Evolutionary conservation across 495 filamentous ascomycete species (phyloP), one percentile per base, ranked within the genome.

Genomic region (Monascus purpureus): DNA sequence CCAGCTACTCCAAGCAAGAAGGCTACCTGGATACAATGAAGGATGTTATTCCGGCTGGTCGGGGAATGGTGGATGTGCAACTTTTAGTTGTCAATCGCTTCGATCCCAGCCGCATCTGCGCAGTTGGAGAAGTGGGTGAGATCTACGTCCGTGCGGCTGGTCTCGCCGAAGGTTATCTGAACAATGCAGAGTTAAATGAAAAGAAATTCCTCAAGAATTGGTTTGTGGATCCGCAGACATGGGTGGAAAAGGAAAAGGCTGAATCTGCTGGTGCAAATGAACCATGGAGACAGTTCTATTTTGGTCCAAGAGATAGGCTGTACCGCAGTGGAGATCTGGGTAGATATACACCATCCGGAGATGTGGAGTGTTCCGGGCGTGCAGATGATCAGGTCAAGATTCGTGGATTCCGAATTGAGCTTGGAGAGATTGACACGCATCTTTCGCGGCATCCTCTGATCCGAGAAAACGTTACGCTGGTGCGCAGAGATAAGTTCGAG

Each of bases 341-440:
- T 7, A 57, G 75, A 11, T 92, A 82, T 39, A 70, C 72, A 24
- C 68, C 73, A 3, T 67, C 77, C 30, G 90, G 87, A 24, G 73
- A 77, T 41, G 75, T 82, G 17, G 77, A 80, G 40, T 79, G 72
- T 42, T 68, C 72, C 16, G 87, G 87, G 13, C 73, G 90, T 30
- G 80, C 74, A 7, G 90, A 97, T 46, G 70, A 83, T 43, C 90
- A 96, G 44, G 80, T 93, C 49, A 95, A 95, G 61, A 93, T 96
- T 40, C 78, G 88, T 31, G 88, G 88, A 4, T 95, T 96, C 64
- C 68, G 88, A 31, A 92, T 96, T 42, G 88, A 96, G 55, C 75
- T 96, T 17, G 82, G 81, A 38, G 90, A 96, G 33, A 94, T 95
- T 36, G 87, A 96, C 49, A 86, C 71, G 24, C 75, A 87, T 45